Evolutionary conservation across 345 rosid species (phyloP), one percentile per base, ranked within the genome.

Genomic region (Populus deltoides): DNA sequence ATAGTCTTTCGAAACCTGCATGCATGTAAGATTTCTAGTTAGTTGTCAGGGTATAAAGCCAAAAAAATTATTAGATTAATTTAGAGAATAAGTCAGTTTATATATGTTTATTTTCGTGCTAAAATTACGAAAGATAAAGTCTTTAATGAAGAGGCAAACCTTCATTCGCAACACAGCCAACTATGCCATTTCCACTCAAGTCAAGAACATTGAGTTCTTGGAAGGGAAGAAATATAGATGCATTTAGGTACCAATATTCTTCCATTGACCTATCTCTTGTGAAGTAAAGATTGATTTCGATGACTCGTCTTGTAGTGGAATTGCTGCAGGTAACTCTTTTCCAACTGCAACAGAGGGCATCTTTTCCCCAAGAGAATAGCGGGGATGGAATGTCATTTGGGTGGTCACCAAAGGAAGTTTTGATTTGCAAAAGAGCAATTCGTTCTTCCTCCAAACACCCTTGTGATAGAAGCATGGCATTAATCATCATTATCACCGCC

Each of bases 191-290:
- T 0, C 0, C 1, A 0, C 4, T 0, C 22, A 59, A 24, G 66
- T 0, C 1, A 27, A 73, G 76, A 55, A 3, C 1, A 0, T 57
- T n/a, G 31, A 73, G 31, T 55, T 73, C 33, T 35, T 38, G 17
- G 11, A 59, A 73, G 3, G 67, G 67, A 73, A 62, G 77, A 74
- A 74, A 74, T 5, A 74, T 4, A 62, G 77, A 41, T 11, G 39
- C 70, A 57, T 74, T 74, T 63, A 74, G 70, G 22, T 74, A 27
- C 69, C 4, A 74, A 27, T 13, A n/a, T n/a, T 29, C 31, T 31
- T 20, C 65, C 1, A 3, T 24, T 7, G 3, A 9, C 2, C 0
- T 0, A 39, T 8, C 41, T 39, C 0, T 0, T 0, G 5, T 0
- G 1, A n/a, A 57, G 49, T 7, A 0, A n/a, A 0, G 33, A 72